Conservation (phyloP, 2,329 filamentous ascomycete species). For the Teratosphaeria nubilosa region DNA sequence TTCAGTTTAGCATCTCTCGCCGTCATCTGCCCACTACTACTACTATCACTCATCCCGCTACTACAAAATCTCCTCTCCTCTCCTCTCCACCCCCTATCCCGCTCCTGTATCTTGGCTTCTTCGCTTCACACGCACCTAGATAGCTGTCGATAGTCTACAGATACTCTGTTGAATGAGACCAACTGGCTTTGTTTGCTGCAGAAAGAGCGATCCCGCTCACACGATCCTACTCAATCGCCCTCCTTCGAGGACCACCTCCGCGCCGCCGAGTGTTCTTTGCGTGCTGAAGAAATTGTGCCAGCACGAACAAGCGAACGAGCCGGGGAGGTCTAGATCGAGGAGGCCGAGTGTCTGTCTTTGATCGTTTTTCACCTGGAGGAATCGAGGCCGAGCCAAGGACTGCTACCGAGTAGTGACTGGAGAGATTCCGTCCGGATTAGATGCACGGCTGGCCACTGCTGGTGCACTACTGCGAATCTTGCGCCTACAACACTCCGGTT, state of each 20-base stretch:
- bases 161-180: conserved; percentile 2
- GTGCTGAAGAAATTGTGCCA: conserved; percentile 13
- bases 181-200: conserved; percentile 6
- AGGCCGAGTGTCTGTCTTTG: neutral
- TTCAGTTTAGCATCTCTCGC: conserved; percentile 1
- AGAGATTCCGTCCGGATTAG: conserved; percentile 1
- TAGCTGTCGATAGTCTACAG: conserved; percentile 11
- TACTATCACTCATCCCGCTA: conserved; percentile 9
- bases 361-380: neutral
- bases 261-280: conserved; percentile 6
- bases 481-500: conserved; percentile 26
- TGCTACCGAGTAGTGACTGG: neutral
- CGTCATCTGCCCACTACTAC: conserved; percentile 6
- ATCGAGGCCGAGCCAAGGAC: neutral
- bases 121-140: conserved; percentile 8
- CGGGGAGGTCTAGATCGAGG: conserved; percentile 3
- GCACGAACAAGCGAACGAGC: conserved; percentile 9
- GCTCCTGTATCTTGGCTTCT: conserved; percentile 5
- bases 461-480: conserved; percentile 22
- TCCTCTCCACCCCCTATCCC: conserved; percentile 2
- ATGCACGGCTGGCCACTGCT: conserved; percentile 19
- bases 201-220: conserved; percentile 10
- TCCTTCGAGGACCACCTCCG: conserved; percentile 2
- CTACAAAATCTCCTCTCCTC: conserved; percentile 5
- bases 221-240: neutral